Base-by-base conservation (phyloP, 2,329 filamentous ascomycete species). In the Geosmithia morbida region DNA sequence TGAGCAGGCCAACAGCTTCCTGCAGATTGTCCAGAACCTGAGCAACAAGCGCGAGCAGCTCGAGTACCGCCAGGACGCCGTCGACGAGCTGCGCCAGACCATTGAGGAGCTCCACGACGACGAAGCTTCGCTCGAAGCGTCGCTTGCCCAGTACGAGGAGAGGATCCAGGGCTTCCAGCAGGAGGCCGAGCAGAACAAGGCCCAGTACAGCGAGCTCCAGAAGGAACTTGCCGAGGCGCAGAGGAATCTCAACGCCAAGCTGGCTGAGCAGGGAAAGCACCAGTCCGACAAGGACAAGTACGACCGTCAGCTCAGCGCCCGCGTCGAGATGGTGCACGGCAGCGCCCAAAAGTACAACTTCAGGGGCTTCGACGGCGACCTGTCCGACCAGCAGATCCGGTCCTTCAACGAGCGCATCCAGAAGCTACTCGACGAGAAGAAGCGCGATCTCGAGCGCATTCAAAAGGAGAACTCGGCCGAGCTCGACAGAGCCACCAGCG, bases 271-370 rank as follows among this genome's bases (percentile, higher is more conserved):
- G 55, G 90, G 90, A 42, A 86, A 83, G 54, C 81, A 83, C 54
- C 79, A 92, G 61, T 90, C 89, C 2, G 83, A 95, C 59, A 88
- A 90, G 65, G 83, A 86, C 51, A 86, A 84, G 56, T 87, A 92
- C 59, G 87, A 96, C 59, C 78, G 83, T 3, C 85, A 96, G 53
- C 61, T 95, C 3, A 70, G 78, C 54, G 70, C 76, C 43, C 83
- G 90, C 40, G 74, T 83, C 56, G 72, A 75, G 10, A 75, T 94
- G 61, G 79, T 96, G 48, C 87, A 81, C 52, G 81, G 89, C 49
- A 80, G 86, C 39, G 87, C 90, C 16, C 73, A 78, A 43, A 72
- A 72, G 22, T 85, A 95, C 61, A 81, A 78, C 49, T 85, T 98
- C 51, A 82, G 87, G 33, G 89, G 89, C 0, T 95, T 85, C 57